A percentile compares a stretch with the other conserved stretches of the same genome.
These are phyloP conservation scores for Leucocoprinus birnbaumii DNA, from an alignment of 768 basidiomycete genomes.

Conservation along the genomic window DNA sequence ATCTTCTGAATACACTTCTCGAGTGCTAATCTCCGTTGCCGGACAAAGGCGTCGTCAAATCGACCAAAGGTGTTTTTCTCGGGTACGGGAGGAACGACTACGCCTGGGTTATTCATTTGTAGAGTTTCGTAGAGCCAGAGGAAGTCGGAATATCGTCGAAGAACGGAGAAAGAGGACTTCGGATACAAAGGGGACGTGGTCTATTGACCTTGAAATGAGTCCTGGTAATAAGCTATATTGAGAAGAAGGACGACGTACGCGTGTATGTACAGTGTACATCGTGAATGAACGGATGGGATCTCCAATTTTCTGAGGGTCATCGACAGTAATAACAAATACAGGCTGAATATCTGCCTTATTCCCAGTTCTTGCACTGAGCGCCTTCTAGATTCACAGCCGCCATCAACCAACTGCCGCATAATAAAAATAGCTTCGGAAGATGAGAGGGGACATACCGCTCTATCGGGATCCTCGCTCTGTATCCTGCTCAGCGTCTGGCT, in stretches of 20 bases:
- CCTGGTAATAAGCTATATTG: not conserved
- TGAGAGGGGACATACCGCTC: constrained; percentile 22
- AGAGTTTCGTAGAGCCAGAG: constrained; percentile 94
- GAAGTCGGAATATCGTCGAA: constrained; percentile 97
- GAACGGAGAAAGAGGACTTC: constrained; percentile 85
- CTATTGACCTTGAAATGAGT: constrained; percentile 30
- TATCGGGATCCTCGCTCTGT: constrained; percentile 23
- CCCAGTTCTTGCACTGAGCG: constrained; percentile 14
- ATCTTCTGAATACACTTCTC: constrained; percentile 93
- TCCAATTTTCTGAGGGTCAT: constrained; percentile 97
- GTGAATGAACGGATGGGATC: constrained; percentile 92
- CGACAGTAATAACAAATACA: constrained; percentile 85
- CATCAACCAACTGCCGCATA: not conserved
- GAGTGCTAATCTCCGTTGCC: constrained; percentile 77
- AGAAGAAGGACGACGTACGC: constrained; percentile 40
- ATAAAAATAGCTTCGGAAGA: not conserved
- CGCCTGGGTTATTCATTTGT: constrained; percentile 89
- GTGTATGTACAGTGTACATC: constrained; percentile 94
- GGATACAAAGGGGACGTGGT: constrained; percentile 84
- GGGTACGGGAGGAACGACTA: constrained; percentile 94
- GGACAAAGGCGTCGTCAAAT: constrained; percentile 90
- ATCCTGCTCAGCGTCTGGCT: constrained; percentile 39
- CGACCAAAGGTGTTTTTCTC: constrained; percentile 94
- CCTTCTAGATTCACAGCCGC: constrained; percentile 11
- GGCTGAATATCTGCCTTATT: constrained; percentile 52